Percentiles rank a stretch among this genome's conserved stretches.
Conservation (phyloP, 1,139 yeast genomes). For the Meyerozyma sp. region DNA sequence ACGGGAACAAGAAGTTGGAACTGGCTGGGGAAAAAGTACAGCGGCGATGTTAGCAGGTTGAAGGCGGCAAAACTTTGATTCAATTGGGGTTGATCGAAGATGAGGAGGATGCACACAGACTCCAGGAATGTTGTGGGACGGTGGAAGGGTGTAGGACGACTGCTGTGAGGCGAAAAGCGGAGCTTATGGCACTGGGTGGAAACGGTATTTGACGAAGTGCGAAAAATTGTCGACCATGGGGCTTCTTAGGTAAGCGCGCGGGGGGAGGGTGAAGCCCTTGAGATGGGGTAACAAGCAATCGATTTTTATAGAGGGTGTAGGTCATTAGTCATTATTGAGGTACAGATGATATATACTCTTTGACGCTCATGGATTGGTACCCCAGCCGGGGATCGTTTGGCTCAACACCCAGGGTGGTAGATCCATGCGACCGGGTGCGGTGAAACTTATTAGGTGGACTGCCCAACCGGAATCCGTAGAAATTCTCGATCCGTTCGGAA, state of each 20-base stretch:
- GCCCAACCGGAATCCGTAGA: slow-evolving; percentile 1
- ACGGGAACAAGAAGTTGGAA: neutral
- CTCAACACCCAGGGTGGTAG: slow-evolving; percentile 1
- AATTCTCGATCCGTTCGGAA: neutral
- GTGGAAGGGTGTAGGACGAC: neutral
- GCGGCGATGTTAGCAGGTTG: neutral
- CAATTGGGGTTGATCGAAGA: neutral
- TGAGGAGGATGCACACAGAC: neutral
- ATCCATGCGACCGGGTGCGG: neutral
- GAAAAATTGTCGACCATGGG: neutral
- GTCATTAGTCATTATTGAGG: slow-evolving; percentile 1
- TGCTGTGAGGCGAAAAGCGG: neutral
- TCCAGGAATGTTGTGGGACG: neutral
- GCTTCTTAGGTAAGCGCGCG: neutral
- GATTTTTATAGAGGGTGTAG: too few relatives aligned
- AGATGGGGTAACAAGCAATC: neutral
- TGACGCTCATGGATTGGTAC: neutral
- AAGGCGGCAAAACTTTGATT: neutral
- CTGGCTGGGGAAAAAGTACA: neutral
- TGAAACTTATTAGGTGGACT: neutral
- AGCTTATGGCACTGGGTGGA: neutral
- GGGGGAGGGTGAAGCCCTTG: neutral
- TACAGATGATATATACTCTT: neutral
- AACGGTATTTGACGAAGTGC: neutral
- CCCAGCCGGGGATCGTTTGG: neutral